phyloP scores from a whole-genome alignment of 164 flowering plant species.

The Amborella trichopoda region DNA sequence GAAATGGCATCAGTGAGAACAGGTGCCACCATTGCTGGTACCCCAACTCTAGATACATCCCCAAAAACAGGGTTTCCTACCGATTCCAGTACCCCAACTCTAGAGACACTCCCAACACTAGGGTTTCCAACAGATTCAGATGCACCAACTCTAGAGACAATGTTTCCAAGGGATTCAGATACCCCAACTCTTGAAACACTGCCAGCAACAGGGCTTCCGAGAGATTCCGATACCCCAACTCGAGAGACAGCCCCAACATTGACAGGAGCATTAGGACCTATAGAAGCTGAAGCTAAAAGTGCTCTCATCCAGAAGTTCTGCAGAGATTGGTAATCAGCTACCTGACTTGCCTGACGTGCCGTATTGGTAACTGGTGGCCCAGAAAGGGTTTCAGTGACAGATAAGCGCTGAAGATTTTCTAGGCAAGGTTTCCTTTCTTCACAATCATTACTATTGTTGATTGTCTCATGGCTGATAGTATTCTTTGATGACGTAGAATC shows the following conservation, averaged over 20 bases:
- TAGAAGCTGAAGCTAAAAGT: slow-evolving; percentile 7
- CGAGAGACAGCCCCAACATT: slow-evolving; percentile 8
- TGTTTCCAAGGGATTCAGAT: too few species aligned
- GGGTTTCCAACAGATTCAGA: not conserved
- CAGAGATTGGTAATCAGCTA: slow-evolving; percentile 8
- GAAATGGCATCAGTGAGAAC: slow-evolving; percentile 35
- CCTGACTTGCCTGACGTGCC: slow-evolving; percentile 15
- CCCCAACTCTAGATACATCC: not conserved
- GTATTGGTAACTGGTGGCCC: slow-evolving; percentile 7
- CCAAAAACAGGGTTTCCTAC: too few species aligned
- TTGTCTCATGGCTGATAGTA: not conserved
- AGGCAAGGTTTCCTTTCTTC: slow-evolving; percentile 50
- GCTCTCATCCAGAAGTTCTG: slow-evolving; percentile 30
- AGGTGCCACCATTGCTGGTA: slow-evolving; percentile 17
- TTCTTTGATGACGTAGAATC: not conserved
- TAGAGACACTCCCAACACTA: too few species aligned
- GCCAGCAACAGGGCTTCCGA: too few species aligned
- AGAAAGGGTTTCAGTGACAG: slow-evolving; percentile 4
- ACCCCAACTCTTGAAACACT: too few species aligned
- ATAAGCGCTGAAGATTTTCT: slow-evolving; percentile 6
- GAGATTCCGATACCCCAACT: slow-evolving; percentile 5
- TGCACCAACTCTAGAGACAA: slow-evolving; percentile 8
- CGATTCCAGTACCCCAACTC: too few species aligned
- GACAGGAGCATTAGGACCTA: slow-evolving; percentile 7
- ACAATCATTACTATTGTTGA: slow-evolving; percentile 8